phyloP scores from a whole-genome alignment of 345 rosid species.

The Brassica nigra region DNA sequence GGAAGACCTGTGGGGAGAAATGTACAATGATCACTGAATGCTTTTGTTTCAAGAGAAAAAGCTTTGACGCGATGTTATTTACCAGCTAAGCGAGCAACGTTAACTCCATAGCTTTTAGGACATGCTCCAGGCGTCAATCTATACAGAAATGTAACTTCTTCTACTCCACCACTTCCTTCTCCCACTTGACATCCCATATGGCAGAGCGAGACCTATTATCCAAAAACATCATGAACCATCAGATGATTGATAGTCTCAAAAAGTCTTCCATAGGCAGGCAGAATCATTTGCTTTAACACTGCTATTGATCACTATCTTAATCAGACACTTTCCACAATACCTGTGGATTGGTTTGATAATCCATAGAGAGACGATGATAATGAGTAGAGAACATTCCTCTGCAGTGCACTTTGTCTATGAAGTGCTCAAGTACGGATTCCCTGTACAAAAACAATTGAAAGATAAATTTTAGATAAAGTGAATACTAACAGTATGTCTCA shows the following conservation, averaged over 20 bases:
- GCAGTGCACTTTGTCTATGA: constrained; percentile 72
- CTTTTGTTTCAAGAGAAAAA: constrained; percentile 1
- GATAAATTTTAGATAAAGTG: background rate
- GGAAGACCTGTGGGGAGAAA: constrained; percentile 67
- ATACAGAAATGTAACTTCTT: constrained; percentile 90
- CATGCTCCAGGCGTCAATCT: constrained; percentile 81
- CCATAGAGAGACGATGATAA: constrained; percentile 84
- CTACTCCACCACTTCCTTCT: constrained; percentile 59
- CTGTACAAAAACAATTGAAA: constrained; percentile 39
- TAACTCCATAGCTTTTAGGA: constrained; percentile 97
- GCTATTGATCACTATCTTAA: background rate
- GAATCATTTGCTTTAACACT: background rate
- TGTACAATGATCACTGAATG: constrained; percentile 10
- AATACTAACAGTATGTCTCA: background rate
- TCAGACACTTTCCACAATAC: constrained; percentile 16
- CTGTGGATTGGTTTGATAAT: constrained; percentile 65
- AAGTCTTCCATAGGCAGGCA: background rate
- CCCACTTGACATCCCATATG: constrained; percentile 96
- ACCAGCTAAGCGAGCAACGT: constrained; percentile 97
- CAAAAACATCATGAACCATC: constrained; percentile 7
- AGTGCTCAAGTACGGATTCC: constrained; percentile 90
- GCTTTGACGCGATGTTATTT: constrained; percentile 6
- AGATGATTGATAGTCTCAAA: constrained; percentile 14
- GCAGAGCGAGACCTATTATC: constrained; percentile 81
- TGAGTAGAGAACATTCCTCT: constrained; percentile 97